Evolutionary conservation across 2,329 filamentous ascomycete genomes (phyloP).

Genomic region (Cytospora piceae): DNA sequence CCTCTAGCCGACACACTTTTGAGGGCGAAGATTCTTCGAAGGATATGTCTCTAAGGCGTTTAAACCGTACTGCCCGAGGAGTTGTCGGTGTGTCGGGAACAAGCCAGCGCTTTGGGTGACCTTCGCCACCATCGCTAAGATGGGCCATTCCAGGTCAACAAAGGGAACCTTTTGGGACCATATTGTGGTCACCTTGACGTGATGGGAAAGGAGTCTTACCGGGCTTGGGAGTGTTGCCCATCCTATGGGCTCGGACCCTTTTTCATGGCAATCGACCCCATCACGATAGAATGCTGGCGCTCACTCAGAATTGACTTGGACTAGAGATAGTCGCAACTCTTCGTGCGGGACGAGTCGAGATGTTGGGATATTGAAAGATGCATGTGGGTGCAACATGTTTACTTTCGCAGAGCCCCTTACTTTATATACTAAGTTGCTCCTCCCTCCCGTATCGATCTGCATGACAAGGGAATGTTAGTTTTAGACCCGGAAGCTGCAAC

Average conservation of each 20-base stretch:
- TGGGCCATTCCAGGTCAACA: neutral
- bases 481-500: neutral
- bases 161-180: neutral
- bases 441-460: neutral
- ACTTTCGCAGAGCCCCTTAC: neutral
- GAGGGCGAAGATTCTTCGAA: neutral
- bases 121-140: neutral
- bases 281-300: neutral
- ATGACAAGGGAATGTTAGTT: neutral
- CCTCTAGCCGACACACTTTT: neutral
- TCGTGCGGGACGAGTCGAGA: neutral
- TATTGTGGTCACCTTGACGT: neutral
- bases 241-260: neutral
- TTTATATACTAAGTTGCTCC: neutral
- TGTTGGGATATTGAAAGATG: neutral
- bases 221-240: neutral
- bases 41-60: constrained; percentile 12
- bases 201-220: neutral
- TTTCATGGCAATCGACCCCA: neutral
- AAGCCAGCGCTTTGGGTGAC: neutral
- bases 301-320: neutral
- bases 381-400: neutral
- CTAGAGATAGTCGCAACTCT: neutral
- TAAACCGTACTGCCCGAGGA: neutral
- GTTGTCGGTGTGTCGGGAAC: neutral